A percentile compares a stretch with the other conserved stretches of the same genome.
These are phyloP conservation scores for Carnegiea gigantea DNA, from an alignment of 179 eudicot species.

Conservation along the genomic window DNA sequence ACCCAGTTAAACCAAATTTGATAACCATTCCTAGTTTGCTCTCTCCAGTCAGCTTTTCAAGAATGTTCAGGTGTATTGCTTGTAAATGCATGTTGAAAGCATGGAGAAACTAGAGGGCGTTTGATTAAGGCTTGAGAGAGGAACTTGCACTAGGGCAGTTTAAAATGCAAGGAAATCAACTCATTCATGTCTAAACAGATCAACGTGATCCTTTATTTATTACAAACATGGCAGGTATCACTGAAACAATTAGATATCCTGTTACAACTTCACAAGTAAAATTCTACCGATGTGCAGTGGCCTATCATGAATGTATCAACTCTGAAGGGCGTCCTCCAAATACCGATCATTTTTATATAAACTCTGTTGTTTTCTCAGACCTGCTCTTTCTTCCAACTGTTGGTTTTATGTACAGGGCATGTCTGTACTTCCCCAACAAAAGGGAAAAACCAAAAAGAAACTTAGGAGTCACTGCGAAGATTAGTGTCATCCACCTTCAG, in stretches of 20 bases:
- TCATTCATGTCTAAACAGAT: neutral
- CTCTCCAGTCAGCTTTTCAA: neutral
- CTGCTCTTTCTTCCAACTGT: neutral
- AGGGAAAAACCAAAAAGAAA: neutral
- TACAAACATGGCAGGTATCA: neutral
- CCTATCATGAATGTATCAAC: neutral
- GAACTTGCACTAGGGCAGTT: neutral
- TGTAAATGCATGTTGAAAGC: neutral
- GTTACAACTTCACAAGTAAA: neutral
- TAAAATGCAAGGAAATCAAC: neutral
- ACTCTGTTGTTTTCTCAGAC: neutral
- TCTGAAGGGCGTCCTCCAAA: neutral
- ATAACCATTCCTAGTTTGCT: neutral
- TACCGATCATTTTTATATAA: neutral
- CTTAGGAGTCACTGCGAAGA: slow-evolving; percentile 21
- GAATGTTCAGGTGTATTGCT: neutral
- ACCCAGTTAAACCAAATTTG: neutral
- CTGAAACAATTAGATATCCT: neutral
- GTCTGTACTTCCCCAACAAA: slow-evolving; percentile 1
- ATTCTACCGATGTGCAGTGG: neutral
- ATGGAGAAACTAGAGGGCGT: neutral
- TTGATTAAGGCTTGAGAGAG: neutral
- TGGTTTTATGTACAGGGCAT: neutral
- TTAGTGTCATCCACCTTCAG: slow-evolving; percentile 30
- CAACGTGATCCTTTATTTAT: neutral